phyloP scores from a whole-genome alignment of 192 early-diverging fungal genomes.

The Podila minutissima region DNA sequence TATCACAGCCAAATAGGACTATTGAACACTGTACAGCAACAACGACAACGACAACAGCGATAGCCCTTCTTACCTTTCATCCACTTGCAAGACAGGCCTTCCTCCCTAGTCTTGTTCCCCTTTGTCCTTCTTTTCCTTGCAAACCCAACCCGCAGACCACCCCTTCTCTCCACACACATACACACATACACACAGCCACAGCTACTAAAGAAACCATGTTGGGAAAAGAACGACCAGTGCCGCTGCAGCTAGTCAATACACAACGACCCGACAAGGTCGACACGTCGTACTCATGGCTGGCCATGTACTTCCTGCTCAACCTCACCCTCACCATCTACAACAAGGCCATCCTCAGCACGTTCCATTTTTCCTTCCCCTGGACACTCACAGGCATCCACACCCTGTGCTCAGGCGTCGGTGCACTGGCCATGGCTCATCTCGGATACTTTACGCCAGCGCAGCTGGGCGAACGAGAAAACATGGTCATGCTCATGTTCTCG shows the following conservation, averaged over 20 bases:
- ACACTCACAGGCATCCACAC: constrained; percentile 88
- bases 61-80: too few species aligned
- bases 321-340: constrained; percentile 85
- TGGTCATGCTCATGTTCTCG: constrained; percentile 81
- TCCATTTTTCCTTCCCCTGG: constrained; percentile 86
- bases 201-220: constrained; percentile 1
- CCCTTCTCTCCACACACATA: not conserved
- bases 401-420: constrained; percentile 75
- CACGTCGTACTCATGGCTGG: constrained; percentile 66
- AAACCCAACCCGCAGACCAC: not conserved
- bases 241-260: constrained; percentile 26
- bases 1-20: too few species aligned
- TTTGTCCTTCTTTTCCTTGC: not conserved
- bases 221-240: constrained; percentile 37
- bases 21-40: too few species aligned
- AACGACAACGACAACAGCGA: too few species aligned
- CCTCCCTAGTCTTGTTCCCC: not conserved
- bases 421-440: constrained; percentile 54
- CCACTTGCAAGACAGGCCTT: too few species aligned
- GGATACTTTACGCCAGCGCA: constrained; percentile 63
- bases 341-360: constrained; percentile 82
- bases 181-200: not conserved
- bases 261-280: constrained; percentile 30
- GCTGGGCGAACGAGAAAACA: constrained; percentile 66
- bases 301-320: constrained; percentile 78